Conservation (phyloP, 1,139 yeast genomes). For the Sugiyamaella sp. region DNA sequence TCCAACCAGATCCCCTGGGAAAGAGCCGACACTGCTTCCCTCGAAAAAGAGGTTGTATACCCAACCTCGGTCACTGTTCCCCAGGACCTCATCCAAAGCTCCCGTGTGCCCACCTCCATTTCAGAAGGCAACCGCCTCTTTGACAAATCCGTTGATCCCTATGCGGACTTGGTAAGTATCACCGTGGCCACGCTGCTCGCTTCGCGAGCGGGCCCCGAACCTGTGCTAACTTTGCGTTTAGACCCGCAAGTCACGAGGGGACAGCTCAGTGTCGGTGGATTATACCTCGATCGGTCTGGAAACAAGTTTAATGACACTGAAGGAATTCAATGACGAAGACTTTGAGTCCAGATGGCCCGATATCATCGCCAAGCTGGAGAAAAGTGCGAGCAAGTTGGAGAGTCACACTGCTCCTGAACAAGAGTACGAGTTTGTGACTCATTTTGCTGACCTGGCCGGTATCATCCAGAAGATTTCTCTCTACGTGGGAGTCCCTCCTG, state of each 20-base stretch:
- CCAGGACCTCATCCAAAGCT: conserved; percentile 15
- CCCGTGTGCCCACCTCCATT: conserved; percentile 8
- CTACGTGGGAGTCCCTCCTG: conserved; percentile 38
- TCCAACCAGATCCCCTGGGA: conserved; percentile 34
- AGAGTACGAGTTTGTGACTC: conserved; percentile 14
- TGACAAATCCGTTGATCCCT: conserved; percentile 27
- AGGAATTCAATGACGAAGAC: conserved; percentile 20
- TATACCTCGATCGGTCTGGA: conserved; percentile 21
- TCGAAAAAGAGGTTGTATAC: conserved; percentile 14
- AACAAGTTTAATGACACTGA: conserved; percentile 20
- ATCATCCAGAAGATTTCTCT: conserved; percentile 34
- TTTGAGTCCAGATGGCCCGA: conserved; percentile 25
- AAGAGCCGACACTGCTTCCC: conserved; percentile 20
- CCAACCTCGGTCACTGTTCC: conserved; percentile 22
- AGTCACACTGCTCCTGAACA: conserved; percentile 14
- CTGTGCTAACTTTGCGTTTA: too few relatives aligned
- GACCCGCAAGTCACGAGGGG: conserved; percentile 15
- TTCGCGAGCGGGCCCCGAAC: too few relatives aligned
- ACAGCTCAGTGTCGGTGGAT: conserved; percentile 19
- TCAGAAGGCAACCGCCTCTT: conserved; percentile 17
- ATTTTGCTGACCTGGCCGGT: conserved; percentile 30
- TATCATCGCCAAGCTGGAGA: conserved; percentile 17
- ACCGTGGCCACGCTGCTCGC: background rate
- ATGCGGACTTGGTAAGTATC: conserved; percentile 28
- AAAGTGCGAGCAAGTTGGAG: conserved; percentile 8